phyloP scores from a whole-genome alignment of 129 eudicot species.

The Glebionis coronaria region DNA sequence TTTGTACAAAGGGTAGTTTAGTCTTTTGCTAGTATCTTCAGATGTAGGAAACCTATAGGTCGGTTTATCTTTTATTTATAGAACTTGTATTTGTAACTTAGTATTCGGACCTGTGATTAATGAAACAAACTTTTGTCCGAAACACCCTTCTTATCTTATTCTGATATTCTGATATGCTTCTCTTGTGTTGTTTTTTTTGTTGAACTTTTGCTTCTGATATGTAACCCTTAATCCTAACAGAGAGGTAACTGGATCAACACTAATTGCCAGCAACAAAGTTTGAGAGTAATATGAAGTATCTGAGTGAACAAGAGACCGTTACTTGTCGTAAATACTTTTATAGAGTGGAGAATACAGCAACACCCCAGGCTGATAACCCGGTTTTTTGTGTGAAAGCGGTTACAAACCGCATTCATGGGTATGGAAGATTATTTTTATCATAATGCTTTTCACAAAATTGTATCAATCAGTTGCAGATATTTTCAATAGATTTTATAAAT shows the following conservation, averaged over 20 bases:
- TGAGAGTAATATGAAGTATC: constrained; percentile 70
- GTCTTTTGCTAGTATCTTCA: too few species aligned
- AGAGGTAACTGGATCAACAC: constrained; percentile 87
- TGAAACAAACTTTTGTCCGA: too few species aligned
- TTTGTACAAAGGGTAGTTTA: too few species aligned
- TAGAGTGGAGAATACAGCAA: constrained; percentile 88
- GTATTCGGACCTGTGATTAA: too few species aligned
- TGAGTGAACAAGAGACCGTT: constrained; percentile 54
- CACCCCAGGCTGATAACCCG: constrained; percentile 84
- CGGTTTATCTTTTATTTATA: too few species aligned
- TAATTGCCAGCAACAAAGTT: constrained; percentile 76
- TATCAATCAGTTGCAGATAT: constrained; percentile 62
- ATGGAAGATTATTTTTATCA: constrained; percentile 63
- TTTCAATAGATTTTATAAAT: constrained; percentile 72
- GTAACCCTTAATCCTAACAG: too few species aligned
- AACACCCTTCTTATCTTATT: too few species aligned
- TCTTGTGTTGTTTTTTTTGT: too few species aligned
- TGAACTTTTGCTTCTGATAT: too few species aligned
- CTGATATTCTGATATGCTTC: too few species aligned
- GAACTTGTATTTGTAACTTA: too few species aligned
- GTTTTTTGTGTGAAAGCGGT: constrained; percentile 75
- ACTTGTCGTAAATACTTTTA: constrained; percentile 58
- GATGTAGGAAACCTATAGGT: too few species aligned
- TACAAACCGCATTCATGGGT: constrained; percentile 62
- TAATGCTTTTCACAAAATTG: constrained; percentile 47